These are phyloP conservation scores for Candolleomyces aberdarensis DNA, from an alignment of 768 basidiomycete genomes.

Conservation along the genomic window DNA sequence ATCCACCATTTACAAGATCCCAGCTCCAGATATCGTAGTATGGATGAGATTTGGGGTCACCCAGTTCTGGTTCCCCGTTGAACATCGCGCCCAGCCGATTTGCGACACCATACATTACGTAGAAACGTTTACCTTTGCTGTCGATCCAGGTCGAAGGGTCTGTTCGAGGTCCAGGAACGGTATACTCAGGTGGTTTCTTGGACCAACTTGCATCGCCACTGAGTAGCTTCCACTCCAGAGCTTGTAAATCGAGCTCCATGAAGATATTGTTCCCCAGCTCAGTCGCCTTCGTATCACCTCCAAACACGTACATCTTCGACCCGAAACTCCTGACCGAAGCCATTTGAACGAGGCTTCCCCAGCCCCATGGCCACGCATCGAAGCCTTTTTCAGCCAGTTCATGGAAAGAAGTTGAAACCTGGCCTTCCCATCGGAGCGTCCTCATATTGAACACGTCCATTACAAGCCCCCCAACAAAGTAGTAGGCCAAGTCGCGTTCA, in stretches of 20 bases:
- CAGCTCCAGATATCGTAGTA: conserved; percentile 34
- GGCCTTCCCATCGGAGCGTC: not conserved
- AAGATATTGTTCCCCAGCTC: not conserved
- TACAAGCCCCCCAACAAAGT: conserved; percentile 24
- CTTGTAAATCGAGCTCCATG: not conserved
- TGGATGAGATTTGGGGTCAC: conserved; percentile 14
- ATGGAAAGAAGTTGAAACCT: not conserved
- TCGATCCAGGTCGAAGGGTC: conserved; percentile 12
- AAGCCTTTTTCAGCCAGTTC: not conserved
- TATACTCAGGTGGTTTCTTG: conserved; percentile 12
- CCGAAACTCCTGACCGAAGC: not conserved
- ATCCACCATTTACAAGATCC: conserved; percentile 23
- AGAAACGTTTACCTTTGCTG: not conserved
- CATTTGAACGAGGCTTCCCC: not conserved
- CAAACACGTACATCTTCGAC: not conserved
- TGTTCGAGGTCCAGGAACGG: conserved; percentile 29
- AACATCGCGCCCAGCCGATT: conserved; percentile 28
- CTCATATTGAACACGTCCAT: conserved; percentile 31
- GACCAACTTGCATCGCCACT: conserved; percentile 9
- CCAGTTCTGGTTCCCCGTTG: conserved; percentile 17
- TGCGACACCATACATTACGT: conserved; percentile 30
- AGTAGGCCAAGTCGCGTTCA: conserved; percentile 20
- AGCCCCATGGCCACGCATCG: not conserved
- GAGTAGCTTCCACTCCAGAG: not conserved
- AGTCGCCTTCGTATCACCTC: not conserved